Evolutionary conservation across 1,284 basidiomycete species (phyloP).

Genomic region (Sanguinoderma infundibulare): DNA sequence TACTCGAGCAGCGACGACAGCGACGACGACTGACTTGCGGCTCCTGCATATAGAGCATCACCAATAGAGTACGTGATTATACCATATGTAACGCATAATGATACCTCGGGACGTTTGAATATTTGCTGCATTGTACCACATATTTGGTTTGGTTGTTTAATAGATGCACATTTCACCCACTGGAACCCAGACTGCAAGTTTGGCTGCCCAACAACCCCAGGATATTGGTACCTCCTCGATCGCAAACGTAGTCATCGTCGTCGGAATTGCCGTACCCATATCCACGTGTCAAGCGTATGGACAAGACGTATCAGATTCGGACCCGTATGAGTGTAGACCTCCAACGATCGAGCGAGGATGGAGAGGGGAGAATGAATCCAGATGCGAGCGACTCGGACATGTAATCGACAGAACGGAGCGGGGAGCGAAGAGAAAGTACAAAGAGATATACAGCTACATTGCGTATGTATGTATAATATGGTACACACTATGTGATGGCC

Average conservation of each 20-base stretch:
- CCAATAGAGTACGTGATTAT: background rate
- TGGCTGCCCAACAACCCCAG: no score
- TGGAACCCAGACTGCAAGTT: no score
- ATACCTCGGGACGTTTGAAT: background rate
- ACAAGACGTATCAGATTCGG: background rate
- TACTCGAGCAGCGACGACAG: slow-evolving; percentile 69
- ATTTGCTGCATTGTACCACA: slow-evolving; percentile 1
- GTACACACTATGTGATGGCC: slow-evolving; percentile 6
- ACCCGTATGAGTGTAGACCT: no score
- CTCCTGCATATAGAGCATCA: background rate
- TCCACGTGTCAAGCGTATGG: background rate
- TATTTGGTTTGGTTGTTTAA: no score
- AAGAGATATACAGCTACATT: slow-evolving; percentile 5
- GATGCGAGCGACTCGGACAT: no score
- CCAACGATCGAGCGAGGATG: background rate
- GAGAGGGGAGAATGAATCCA: background rate
- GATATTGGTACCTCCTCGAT: no score
- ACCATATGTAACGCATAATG: slow-evolving; percentile 1
- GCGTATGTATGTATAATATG: slow-evolving; percentile 2
- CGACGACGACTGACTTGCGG: slow-evolving; percentile 56
- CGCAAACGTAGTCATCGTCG: background rate
- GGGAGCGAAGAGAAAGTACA: background rate
- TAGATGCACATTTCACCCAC: no score
- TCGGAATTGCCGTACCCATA: background rate
- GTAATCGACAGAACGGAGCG: background rate